These are phyloP conservation scores for Phialocephala sp. DNA, from an alignment of 2,329 filamentous ascomycete genomes.

Conservation along the genomic window DNA sequence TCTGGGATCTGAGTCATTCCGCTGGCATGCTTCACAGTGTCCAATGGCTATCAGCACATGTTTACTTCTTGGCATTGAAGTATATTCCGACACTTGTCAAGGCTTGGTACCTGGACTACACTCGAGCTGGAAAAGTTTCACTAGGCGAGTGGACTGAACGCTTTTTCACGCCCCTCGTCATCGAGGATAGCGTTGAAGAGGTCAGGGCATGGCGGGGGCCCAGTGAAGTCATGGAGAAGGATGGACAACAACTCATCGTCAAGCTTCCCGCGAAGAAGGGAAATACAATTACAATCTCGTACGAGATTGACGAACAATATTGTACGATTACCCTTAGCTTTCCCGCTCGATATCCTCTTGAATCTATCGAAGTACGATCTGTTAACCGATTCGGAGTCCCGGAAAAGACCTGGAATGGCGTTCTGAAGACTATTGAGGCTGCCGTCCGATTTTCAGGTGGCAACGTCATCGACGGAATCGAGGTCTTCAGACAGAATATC, in stretches of 20 bases:
- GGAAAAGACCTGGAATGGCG: constrained; percentile 91
- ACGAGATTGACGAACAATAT: constrained; percentile 87
- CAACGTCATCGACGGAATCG: constrained; percentile 83
- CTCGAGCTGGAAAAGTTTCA: constrained; percentile 77
- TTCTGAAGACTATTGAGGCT: constrained; percentile 86
- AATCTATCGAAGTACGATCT: constrained; percentile 75
- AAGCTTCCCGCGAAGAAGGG: constrained; percentile 56
- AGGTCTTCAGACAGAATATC: constrained; percentile 86
- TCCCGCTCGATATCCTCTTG: constrained; percentile 82
- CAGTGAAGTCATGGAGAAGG: constrained; percentile 55
- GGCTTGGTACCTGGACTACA: constrained; percentile 81
- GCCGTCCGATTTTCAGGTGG: constrained; percentile 89
- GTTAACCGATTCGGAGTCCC: constrained; percentile 85
- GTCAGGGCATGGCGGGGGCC: constrained; percentile 69
- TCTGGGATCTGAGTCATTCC: constrained; percentile 57
- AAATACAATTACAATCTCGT: constrained; percentile 78
- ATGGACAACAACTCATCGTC: constrained; percentile 51
- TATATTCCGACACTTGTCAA: constrained; percentile 81
- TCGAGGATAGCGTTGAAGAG: constrained; percentile 68
- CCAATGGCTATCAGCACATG: constrained; percentile 82
- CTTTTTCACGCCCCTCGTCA: constrained; percentile 76
- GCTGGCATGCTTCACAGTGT: constrained; percentile 74
- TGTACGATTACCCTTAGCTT: constrained; percentile 77
- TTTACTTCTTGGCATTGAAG: constrained; percentile 83
- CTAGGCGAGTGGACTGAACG: constrained; percentile 87